Conservation (phyloP, 805 yeast genomes). For the Yamadazyma nakazawae region DNA sequence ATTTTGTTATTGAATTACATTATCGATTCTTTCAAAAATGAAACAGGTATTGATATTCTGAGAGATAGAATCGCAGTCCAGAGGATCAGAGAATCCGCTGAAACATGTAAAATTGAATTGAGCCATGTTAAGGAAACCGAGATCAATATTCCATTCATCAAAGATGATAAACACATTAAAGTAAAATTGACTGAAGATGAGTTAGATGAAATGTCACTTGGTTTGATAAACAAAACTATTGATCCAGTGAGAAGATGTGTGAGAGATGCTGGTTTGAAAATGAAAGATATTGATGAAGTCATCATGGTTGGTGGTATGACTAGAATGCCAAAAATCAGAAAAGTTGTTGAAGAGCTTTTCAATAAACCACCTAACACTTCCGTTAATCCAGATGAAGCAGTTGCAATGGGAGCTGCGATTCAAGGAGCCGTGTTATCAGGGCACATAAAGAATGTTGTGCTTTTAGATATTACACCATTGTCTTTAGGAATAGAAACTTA, state of each 20-base stretch:
- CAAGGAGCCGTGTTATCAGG: slow-evolving; percentile 87
- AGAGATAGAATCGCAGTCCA: slow-evolving; percentile 59
- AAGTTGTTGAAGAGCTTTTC: slow-evolving; percentile 57
- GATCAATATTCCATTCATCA: slow-evolving; percentile 67
- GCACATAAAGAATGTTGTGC: slow-evolving; percentile 71
- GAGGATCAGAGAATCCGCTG: slow-evolving; percentile 77
- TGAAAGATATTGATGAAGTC: slow-evolving; percentile 69
- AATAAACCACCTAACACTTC: slow-evolving; percentile 64
- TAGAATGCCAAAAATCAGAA: slow-evolving; percentile 77
- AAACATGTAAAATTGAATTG: slow-evolving; percentile 69
- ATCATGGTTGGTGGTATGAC: slow-evolving; percentile 89
- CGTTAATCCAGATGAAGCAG: slow-evolving; percentile 92
- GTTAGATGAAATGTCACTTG: slow-evolving; percentile 63
- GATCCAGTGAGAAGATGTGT: slow-evolving; percentile 73
- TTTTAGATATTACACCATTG: slow-evolving; percentile 80
- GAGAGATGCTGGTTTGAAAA: slow-evolving; percentile 66
- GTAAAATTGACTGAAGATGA: slow-evolving; percentile 60
- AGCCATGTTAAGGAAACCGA: slow-evolving; percentile 62
- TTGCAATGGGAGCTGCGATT: slow-evolving; percentile 85
- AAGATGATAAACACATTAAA: slow-evolving; percentile 58
- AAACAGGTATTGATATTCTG: slow-evolving; percentile 49
- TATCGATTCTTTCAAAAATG: slow-evolving; percentile 52
- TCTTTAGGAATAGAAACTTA: slow-evolving; percentile 82
- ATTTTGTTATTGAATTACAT: slow-evolving; percentile 57
- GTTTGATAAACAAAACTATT: slow-evolving; percentile 62